Conservation (phyloP, 1,284 basidiomycete species). For the Hemileia vastatrix region DNA sequence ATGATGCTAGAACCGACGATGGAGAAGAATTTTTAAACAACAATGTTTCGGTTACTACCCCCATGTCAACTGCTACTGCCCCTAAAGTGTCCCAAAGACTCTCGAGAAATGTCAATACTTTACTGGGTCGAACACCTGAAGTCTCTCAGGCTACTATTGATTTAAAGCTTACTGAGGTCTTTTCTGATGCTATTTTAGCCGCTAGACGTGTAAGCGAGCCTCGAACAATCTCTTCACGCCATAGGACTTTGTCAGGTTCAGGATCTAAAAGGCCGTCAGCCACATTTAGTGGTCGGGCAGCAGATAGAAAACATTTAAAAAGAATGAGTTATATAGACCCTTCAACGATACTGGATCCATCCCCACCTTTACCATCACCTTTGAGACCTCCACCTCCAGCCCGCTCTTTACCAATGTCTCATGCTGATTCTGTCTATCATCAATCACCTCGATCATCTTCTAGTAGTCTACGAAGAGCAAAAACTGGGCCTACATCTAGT, state of each 20-base stretch:
- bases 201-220: constrained; percentile 4
- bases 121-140: constrained; percentile 20
- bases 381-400: not conserved
- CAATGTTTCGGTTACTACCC: too few species aligned
- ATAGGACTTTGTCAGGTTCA: constrained; percentile 16
- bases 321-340: constrained; percentile 21
- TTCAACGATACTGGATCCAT: not conserved
- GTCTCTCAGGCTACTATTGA: constrained; percentile 21
- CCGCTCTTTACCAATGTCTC: constrained; percentile 4
- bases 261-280: constrained; percentile 3
- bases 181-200: constrained; percentile 10
- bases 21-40: too few species aligned
- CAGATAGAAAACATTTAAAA: constrained; percentile 16
- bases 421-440: not conserved
- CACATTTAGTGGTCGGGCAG: not conserved
- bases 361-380: not conserved
- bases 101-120: constrained; percentile 18
- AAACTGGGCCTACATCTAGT: constrained; percentile 8
- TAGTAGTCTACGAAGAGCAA: constrained; percentile 16
- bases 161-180: constrained; percentile 20
- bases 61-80: not conserved
- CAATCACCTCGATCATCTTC: not conserved
- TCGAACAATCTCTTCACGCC: not conserved
- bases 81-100: constrained; percentile 20
- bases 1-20: too few species aligned